Conservation (phyloP, 1,284 basidiomycete genomes). For the Sparassis latifolia region DNA sequence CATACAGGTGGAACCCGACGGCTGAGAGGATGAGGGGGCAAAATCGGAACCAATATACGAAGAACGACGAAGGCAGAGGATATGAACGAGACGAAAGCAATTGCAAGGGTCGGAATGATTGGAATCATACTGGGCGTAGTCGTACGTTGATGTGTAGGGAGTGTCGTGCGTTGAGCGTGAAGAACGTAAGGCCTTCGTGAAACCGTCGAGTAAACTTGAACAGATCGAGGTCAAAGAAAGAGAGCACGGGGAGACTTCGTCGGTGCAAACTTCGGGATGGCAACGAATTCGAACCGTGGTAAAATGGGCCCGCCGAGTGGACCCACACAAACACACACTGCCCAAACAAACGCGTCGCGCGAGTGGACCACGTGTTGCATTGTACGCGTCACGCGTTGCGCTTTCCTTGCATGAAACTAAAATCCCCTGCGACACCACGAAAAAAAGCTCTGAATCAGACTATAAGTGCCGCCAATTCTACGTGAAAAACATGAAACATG, state of each 20-base stretch:
- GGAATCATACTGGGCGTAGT: constrained; percentile 46
- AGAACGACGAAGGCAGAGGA: constrained; percentile 67
- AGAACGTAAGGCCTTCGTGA: constrained; percentile 29
- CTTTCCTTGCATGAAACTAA: too few species aligned
- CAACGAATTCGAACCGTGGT: constrained; percentile 25
- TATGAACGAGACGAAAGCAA: constrained; percentile 62
- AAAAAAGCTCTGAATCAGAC: too few species aligned
- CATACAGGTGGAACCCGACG: constrained; percentile 62
- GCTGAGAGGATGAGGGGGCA: constrained; percentile 64
- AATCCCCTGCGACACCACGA: too few species aligned
- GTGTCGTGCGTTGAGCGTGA: constrained; percentile 26
- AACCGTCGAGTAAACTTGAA: constrained; percentile 24
- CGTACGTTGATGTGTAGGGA: constrained; percentile 21
- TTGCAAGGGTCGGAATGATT: constrained; percentile 54
- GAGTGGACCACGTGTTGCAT: not conserved
- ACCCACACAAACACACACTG: constrained; percentile 25
- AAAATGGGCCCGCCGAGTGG: constrained; percentile 17
- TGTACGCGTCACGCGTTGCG: too few species aligned
- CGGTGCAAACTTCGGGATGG: constrained; percentile 1
- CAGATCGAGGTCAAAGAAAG: constrained; percentile 24
- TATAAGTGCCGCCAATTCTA: too few species aligned
- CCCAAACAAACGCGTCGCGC: constrained; percentile 8
- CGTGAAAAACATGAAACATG: too few species aligned
- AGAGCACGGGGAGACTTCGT: constrained; percentile 8
- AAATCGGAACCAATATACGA: constrained; percentile 61